phyloP scores from a whole-genome alignment of 306 rosid species.

The Rosa chinensis region DNA sequence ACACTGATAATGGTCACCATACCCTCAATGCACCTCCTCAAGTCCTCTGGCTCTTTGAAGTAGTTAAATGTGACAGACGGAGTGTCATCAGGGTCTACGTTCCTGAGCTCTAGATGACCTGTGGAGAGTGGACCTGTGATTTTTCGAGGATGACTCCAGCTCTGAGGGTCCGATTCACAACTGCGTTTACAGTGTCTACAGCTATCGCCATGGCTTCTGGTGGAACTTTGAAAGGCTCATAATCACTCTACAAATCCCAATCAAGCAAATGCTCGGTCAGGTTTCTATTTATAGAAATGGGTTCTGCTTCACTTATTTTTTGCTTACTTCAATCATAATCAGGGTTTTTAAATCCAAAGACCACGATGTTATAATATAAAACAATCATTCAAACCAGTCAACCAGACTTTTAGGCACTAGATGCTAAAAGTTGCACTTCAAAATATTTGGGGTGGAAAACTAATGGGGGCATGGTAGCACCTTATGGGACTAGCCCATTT shows the following conservation, averaged over 20 bases:
- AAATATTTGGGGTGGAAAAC: background rate
- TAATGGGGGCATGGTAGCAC: background rate
- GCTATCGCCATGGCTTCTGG: conserved; percentile 24
- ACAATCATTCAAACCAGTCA: background rate
- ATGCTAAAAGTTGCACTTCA: background rate
- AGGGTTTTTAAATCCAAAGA: background rate
- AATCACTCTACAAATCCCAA: conserved; percentile 40
- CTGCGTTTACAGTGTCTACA: conserved; percentile 25
- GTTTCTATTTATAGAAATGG: background rate
- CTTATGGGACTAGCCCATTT: background rate
- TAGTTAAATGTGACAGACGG: conserved; percentile 73
- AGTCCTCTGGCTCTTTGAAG: conserved; percentile 69
- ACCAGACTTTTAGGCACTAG: background rate
- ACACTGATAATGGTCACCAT: conserved; percentile 58
- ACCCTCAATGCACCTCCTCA: conserved; percentile 60
- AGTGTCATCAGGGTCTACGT: conserved; percentile 54
- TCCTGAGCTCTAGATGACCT: conserved; percentile 55
- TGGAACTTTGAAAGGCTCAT: conserved; percentile 23
- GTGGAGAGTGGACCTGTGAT: conserved; percentile 59
- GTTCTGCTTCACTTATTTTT: background rate
- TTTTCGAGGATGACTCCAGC: conserved; percentile 69
- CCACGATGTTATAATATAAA: background rate
- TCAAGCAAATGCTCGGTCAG: background rate
- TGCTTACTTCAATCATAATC: background rate
- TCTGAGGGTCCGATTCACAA: conserved; percentile 31